These are phyloP conservation scores for Pelargonium nanum DNA, from an alignment of 345 rosid species.

Conservation along the genomic window DNA sequence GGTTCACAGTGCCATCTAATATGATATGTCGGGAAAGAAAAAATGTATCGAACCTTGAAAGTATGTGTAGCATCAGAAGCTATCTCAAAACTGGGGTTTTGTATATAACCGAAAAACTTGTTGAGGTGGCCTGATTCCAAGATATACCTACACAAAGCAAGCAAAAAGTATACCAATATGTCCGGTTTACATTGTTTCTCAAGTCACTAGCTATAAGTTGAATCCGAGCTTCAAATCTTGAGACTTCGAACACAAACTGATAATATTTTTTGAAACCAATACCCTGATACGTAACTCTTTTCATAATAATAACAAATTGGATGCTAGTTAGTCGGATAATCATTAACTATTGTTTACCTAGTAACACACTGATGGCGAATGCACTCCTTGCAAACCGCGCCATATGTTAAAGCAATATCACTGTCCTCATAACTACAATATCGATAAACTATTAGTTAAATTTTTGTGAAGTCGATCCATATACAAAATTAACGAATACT, in stretches of 20 bases:
- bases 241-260: neutral
- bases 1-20: no score
- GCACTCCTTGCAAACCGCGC: conserved; percentile 25
- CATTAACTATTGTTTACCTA: conserved; percentile 11
- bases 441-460: neutral
- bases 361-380: conserved; percentile 28
- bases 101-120: conserved; percentile 25
- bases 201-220: neutral
- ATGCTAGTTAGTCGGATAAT: neutral
- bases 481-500: neutral
- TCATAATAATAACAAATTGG: neutral
- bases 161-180: neutral
- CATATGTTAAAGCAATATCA: conserved; percentile 20
- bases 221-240: neutral
- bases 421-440: conserved; percentile 21
- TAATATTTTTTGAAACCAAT: neutral
- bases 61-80: conserved; percentile 27
- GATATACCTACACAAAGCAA: conserved; percentile 13
- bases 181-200: neutral
- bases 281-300: neutral
- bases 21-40: neutral
- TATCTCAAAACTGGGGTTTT: conserved; percentile 23
- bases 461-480: neutral
- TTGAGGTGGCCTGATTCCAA: conserved; percentile 24
- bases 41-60: conserved; percentile 15